Conservation (phyloP, 2,329 filamentous ascomycete genomes). For the Colletotrichum salicis region DNA sequence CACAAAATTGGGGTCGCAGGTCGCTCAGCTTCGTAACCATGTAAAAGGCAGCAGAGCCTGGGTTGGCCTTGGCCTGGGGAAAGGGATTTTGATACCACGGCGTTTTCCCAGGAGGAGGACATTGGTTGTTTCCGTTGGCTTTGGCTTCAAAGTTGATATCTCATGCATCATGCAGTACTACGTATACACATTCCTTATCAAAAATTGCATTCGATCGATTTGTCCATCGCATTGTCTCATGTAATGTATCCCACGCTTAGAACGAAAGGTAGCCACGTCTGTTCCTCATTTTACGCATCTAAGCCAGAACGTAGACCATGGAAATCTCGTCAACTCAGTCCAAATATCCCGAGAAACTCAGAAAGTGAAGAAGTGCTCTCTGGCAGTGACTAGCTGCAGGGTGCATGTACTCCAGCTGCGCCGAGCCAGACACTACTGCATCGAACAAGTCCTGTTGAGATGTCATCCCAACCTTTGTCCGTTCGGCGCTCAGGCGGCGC, state of each 20-base stretch:
- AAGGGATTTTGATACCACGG: constrained; percentile 28
- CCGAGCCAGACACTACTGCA: not conserved
- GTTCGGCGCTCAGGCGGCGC: constrained; percentile 18
- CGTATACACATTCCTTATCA: not conserved
- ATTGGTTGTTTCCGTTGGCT: not conserved
- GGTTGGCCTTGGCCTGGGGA: not conserved
- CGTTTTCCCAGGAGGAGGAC: not conserved
- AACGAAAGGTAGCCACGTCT: not conserved
- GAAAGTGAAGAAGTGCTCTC: not conserved
- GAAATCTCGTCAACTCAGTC: not conserved
- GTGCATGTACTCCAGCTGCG: not conserved
- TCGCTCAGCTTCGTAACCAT: not conserved
- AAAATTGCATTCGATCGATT: not conserved
- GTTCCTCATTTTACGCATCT: not conserved
- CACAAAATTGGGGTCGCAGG: not conserved
- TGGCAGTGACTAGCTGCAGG: not conserved
- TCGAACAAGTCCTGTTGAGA: constrained; percentile 6
- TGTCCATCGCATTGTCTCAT: not conserved
- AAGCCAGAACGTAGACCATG: not conserved
- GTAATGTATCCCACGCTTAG: not conserved
- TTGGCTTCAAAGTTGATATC: not conserved
- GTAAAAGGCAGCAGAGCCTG: not conserved
- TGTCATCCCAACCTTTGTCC: constrained; percentile 20
- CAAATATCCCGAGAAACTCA: not conserved
- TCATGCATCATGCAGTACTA: not conserved